These are phyloP conservation scores for Botrytis hyacinthi DNA, from an alignment of 2,329 filamentous ascomycete species.

Conservation along the genomic window DNA sequence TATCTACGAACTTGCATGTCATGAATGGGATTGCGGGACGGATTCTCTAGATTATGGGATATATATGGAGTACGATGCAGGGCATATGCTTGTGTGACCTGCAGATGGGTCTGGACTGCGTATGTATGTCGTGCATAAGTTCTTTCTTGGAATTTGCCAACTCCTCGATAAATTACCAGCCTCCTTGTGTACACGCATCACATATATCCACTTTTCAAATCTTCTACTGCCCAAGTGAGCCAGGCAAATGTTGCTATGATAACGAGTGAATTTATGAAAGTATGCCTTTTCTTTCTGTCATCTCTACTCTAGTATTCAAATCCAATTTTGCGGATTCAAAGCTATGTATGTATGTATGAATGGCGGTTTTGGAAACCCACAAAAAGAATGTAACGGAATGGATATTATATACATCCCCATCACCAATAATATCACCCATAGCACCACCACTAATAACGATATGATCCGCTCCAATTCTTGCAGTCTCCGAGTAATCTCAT, in stretches of 20 bases:
- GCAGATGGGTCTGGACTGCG: constrained; percentile 1
- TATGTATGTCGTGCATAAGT: constrained; percentile 7
- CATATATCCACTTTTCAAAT: not conserved
- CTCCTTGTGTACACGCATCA: not conserved
- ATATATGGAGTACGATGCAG: constrained; percentile 8
- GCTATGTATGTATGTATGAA: not conserved
- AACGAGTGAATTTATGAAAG: not conserved
- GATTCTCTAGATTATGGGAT: not conserved
- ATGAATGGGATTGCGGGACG: not conserved
- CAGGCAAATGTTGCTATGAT: not conserved
- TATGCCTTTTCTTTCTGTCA: not conserved
- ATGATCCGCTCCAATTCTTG: not conserved
- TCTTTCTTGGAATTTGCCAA: not conserved
- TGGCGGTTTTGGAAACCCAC: not conserved
- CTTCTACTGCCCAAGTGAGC: not conserved
- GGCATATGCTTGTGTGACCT: constrained; percentile 10
- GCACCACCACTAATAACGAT: not conserved
- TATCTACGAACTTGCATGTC: not conserved
- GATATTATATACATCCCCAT: not conserved
- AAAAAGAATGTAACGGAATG: constrained; percentile 8
- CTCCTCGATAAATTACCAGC: not conserved
- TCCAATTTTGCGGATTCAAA: not conserved
- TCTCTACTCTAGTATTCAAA: not conserved
- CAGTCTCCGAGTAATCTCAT: no score
- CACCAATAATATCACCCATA: not conserved